These are phyloP conservation scores for Pleurotus ostreatus DNA, from an alignment of 768 basidiomycete species.

Conservation along the genomic window DNA sequence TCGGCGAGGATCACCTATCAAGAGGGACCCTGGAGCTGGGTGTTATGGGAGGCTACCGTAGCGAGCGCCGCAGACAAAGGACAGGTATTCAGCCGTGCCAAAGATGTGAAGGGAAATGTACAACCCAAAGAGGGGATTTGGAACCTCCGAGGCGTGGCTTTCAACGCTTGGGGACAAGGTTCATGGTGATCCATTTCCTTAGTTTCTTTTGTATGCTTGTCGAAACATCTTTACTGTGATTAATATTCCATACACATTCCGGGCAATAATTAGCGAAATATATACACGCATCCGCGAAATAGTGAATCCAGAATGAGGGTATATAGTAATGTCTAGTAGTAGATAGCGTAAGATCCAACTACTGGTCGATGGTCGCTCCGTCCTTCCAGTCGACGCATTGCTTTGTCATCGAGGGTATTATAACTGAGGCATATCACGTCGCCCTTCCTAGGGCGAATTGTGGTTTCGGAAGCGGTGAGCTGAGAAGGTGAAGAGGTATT, in stretches of 20 bases:
- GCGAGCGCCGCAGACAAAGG: slow-evolving; percentile 28
- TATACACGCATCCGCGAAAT: neutral
- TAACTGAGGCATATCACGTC: slow-evolving; percentile 74
- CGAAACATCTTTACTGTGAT: too few species aligned
- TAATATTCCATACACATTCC: too few species aligned
- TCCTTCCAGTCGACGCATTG: slow-evolving; percentile 73
- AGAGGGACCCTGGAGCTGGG: slow-evolving; percentile 70
- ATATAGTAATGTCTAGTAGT: slow-evolving; percentile 36
- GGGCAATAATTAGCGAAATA: too few species aligned
- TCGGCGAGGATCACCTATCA: slow-evolving; percentile 52
- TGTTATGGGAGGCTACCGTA: slow-evolving; percentile 58
- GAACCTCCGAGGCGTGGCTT: slow-evolving; percentile 68
- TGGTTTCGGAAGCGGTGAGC: slow-evolving; percentile 10
- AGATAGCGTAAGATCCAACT: slow-evolving; percentile 73
- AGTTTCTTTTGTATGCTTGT: too few species aligned
- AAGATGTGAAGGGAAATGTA: slow-evolving; percentile 40
- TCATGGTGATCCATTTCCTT: slow-evolving; percentile 25
- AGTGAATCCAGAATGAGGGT: neutral
- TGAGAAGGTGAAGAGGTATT: slow-evolving; percentile 14
- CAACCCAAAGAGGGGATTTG: slow-evolving; percentile 51
- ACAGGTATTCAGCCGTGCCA: slow-evolving; percentile 46
- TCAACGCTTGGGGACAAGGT: slow-evolving; percentile 45
- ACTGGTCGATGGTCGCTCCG: slow-evolving; percentile 84
- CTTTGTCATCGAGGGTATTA: slow-evolving; percentile 67
- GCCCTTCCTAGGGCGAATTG: slow-evolving; percentile 44